Percentiles rank a stretch among this genome's conserved stretches.
phyloP scores from a whole-genome alignment of 441 rosid species.

The Euphorbia neoarborescens region DNA sequence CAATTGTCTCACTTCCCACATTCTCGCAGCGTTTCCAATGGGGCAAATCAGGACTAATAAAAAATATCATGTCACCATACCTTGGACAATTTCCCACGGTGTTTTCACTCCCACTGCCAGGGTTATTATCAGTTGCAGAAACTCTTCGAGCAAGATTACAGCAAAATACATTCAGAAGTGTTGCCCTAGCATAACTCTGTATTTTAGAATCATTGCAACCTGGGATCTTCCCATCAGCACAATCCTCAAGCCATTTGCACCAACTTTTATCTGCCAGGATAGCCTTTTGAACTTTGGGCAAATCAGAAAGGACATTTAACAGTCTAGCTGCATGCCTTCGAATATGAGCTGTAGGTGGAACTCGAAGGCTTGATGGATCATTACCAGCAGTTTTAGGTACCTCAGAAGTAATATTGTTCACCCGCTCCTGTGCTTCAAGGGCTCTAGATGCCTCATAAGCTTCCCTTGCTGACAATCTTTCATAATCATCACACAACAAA shows the following conservation, averaged over 20 bases:
- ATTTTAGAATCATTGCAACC: conserved; percentile 73
- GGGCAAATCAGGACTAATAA: conserved; percentile 73
- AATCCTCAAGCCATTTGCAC: conserved; percentile 91
- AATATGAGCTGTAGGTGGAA: conserved; percentile 84
- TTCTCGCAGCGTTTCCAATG: conserved; percentile 70
- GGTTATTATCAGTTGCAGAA: conserved; percentile 24
- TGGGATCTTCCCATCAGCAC: conserved; percentile 64
- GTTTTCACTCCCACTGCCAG: conserved; percentile 30
- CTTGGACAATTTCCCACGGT: conserved; percentile 47
- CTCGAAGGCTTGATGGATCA: conserved; percentile 57
- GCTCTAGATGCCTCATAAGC: conserved; percentile 87
- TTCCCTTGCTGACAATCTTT: conserved; percentile 78
- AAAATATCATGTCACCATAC: conserved; percentile 64
- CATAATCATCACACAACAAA: conserved; percentile 82
- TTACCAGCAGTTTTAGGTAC: conserved; percentile 34
- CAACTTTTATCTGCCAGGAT: conserved; percentile 56
- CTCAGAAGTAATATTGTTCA: conserved; percentile 37
- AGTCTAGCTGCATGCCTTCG: conserved; percentile 92
- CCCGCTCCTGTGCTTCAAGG: conserved; percentile 48
- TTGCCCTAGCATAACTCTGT: conserved; percentile 87
- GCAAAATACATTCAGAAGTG: conserved; percentile 63
- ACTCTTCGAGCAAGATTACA: conserved; percentile 35
- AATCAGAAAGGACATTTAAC: conserved; percentile 67
- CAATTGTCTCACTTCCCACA: conserved; percentile 24
- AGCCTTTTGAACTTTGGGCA: conserved; percentile 66